Evolutionary conservation across 495 filamentous ascomycete genomes (phyloP).

Genomic region (Amorphotheca resinae): DNA sequence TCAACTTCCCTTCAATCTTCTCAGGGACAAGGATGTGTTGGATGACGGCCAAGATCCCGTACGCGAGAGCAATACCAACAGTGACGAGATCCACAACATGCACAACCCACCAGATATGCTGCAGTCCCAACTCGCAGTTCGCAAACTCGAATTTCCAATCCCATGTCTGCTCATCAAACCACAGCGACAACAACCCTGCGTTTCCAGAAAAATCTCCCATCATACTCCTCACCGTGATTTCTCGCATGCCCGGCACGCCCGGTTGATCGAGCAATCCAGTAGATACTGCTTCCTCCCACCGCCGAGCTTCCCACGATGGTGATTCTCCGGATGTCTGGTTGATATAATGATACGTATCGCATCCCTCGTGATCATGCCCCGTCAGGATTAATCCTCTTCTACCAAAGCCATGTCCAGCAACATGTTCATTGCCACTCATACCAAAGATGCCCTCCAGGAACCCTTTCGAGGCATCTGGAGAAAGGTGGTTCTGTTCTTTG

Average conservation of each 20-base stretch:
- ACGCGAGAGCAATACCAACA: slow-evolving; percentile 24
- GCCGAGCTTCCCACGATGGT: slow-evolving; percentile 33
- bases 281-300: slow-evolving; percentile 26
- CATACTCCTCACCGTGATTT: slow-evolving; percentile 95
- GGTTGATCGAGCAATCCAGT: slow-evolving; percentile 23
- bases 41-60: neutral
- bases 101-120: slow-evolving; percentile 91
- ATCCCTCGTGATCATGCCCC: slow-evolving; percentile 91
- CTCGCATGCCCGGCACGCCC: slow-evolving; percentile 49
- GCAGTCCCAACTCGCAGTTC: slow-evolving; percentile 65
- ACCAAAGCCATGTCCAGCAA: slow-evolving; percentile 43
- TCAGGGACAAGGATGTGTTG: neutral
- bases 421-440: slow-evolving; percentile 46
- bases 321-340: slow-evolving; percentile 30
- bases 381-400: slow-evolving; percentile 62
- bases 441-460: slow-evolving; percentile 74
- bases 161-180: slow-evolving; percentile 62
- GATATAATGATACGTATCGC: slow-evolving; percentile 74
- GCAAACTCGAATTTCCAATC: slow-evolving; percentile 75
- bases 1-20: neutral
- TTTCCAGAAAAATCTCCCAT: slow-evolving; percentile 91
- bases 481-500: slow-evolving; percentile 86
- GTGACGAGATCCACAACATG: slow-evolving; percentile 59
- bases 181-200: slow-evolving; percentile 72
- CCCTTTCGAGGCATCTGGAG: slow-evolving; percentile 46